Conservation (phyloP, 805 yeast genomes). For the Ogataea nonfermentans region DNA sequence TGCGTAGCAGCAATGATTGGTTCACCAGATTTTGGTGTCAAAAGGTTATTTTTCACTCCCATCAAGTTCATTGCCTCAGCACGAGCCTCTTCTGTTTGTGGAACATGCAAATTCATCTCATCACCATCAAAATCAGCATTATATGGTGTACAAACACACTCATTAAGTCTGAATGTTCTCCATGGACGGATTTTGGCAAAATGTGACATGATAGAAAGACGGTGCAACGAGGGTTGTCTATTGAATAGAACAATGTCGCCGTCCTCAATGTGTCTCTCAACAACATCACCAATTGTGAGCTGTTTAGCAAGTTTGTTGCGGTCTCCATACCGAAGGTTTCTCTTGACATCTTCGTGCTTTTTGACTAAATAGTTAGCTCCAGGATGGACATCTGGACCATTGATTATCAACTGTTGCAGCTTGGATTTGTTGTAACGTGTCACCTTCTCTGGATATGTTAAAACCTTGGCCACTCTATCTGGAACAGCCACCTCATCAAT, state of each 20-base stretch:
- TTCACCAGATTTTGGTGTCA: slow-evolving; percentile 97
- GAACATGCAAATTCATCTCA: slow-evolving; percentile 98
- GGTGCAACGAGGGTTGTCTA: slow-evolving; percentile 96
- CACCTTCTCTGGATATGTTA: slow-evolving; percentile 94
- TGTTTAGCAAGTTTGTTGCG: slow-evolving; percentile 71
- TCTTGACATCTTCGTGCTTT: slow-evolving; percentile 78
- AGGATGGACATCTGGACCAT: slow-evolving; percentile 89
- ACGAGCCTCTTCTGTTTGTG: slow-evolving; percentile 98
- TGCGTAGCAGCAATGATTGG: slow-evolving; percentile 99
- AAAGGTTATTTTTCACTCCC: slow-evolving; percentile 94
- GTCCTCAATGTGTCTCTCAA: slow-evolving; percentile 95
- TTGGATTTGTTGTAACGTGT: slow-evolving; percentile 83
- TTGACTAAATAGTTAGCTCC: slow-evolving; percentile 93
- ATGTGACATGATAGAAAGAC: slow-evolving; percentile 91
- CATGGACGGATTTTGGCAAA: slow-evolving; percentile 96
- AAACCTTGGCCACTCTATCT: slow-evolving; percentile 89
- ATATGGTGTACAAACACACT: slow-evolving; percentile 98
- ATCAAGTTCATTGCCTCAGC: slow-evolving; percentile 97
- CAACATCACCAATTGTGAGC: slow-evolving; percentile 83
- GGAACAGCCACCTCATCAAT: slow-evolving; percentile 99
- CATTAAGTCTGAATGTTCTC: slow-evolving; percentile 95
- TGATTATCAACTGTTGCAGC: slow-evolving; percentile 67
- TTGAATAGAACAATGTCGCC: slow-evolving; percentile 95
- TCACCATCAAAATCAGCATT: slow-evolving; percentile 99
- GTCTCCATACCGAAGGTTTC: slow-evolving; percentile 89